These are phyloP conservation scores for Kockiozyma suomiensis DNA, from an alignment of 805 yeast genomes.

Conservation along the genomic window DNA sequence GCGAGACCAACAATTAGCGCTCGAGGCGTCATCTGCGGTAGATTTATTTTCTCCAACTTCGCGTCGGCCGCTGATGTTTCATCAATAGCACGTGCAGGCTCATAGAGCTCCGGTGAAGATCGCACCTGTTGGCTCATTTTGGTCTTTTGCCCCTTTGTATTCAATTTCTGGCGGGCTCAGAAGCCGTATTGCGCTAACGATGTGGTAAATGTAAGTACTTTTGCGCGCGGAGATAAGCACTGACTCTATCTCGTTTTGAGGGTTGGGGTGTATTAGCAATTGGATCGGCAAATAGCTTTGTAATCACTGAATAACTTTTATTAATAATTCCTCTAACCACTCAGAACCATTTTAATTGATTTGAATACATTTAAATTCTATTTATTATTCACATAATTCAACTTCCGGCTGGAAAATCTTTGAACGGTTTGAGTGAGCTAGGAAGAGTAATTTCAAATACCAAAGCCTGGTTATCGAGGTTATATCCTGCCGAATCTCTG, in stretches of 20 bases:
- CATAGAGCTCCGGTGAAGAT: constrained; percentile 11
- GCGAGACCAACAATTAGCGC: constrained; percentile 73
- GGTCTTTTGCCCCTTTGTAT: background rate
- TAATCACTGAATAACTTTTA: too few species aligned
- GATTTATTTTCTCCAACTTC: constrained; percentile 41
- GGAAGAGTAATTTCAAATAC: constrained; percentile 25
- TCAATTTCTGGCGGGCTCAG: too few species aligned
- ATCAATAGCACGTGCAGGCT: constrained; percentile 8
- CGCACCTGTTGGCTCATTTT: background rate
- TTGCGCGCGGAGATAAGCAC: constrained; percentile 5
- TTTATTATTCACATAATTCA: background rate
- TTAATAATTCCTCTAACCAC: too few species aligned
- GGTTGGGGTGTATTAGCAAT: background rate
- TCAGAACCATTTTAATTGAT: too few species aligned
- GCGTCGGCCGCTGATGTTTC: constrained; percentile 9
- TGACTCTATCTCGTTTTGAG: background rate
- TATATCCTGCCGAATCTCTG: constrained; percentile 19
- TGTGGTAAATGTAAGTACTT: too few species aligned
- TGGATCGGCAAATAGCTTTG: background rate
- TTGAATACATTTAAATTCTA: too few species aligned
- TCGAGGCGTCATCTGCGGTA: constrained; percentile 57
- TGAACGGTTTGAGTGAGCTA: constrained; percentile 14
- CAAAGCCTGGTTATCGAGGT: constrained; percentile 30
- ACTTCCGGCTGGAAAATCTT: constrained; percentile 19
- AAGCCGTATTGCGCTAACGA: too few species aligned